Percentiles rank a stretch among this genome's conserved stretches.
Conservation (phyloP, 371 early-diverging fungal species). For the Sanchytrium tribonematis region DNA sequence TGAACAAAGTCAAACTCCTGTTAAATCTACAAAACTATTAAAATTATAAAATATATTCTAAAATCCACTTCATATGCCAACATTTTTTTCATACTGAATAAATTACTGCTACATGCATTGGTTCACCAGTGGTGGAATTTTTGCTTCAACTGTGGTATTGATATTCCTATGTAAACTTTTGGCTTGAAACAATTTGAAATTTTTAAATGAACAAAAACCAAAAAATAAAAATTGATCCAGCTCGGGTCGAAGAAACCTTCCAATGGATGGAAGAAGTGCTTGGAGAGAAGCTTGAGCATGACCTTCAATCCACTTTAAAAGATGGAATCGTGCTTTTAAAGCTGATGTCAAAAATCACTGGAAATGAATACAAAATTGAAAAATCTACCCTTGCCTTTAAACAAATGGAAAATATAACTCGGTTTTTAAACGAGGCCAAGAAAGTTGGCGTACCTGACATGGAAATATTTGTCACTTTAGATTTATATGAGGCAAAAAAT, state of each 20-base stretch:
- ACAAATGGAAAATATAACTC: conserved; percentile 14
- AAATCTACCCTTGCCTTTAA: conserved; percentile 9
- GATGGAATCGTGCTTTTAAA: conserved; percentile 12
- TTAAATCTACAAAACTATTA: no score
- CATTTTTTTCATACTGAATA: no score
- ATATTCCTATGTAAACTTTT: no score
- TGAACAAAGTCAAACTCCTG: no score
- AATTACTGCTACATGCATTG: no score
- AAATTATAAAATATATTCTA: no score
- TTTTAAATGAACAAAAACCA: not conserved
- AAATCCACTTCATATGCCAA: no score
- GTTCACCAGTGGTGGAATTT: no score
- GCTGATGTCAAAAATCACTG: conserved; percentile 9
- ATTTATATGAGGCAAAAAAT: conserved; percentile 13
- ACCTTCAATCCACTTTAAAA: not conserved
- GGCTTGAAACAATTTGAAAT: no score
- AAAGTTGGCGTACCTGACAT: conserved; percentile 9
- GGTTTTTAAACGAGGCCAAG: conserved; percentile 9
- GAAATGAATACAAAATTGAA: conserved; percentile 6
- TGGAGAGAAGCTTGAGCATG: not conserved
- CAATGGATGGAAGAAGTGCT: not conserved
- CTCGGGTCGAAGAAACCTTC: not conserved
- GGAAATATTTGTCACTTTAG: conserved; percentile 14
- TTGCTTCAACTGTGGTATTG: no score
- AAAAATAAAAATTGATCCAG: not conserved